These are phyloP conservation scores for Plenodomus biglobosus DNA, from an alignment of 2,329 filamentous ascomycete genomes.

Conservation along the genomic window DNA sequence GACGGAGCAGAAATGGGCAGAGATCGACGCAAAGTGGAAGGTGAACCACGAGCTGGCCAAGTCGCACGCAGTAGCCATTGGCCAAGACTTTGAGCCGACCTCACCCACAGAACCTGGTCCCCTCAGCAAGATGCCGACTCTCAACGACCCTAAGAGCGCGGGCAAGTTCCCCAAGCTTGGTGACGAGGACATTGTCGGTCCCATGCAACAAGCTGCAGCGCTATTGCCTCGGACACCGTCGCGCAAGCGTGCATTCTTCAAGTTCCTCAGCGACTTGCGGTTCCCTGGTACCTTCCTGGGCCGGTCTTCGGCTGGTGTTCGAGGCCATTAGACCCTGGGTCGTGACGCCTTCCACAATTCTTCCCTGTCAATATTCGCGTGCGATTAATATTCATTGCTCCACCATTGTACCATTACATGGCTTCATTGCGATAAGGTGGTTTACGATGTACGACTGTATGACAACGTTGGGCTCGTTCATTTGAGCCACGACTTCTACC, in stretches of 20 bases:
- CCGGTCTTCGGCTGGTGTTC: constrained; percentile 31
- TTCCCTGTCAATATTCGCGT: constrained; percentile 36
- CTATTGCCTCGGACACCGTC: constrained; percentile 43
- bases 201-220: constrained; percentile 60
- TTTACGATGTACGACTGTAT: constrained; percentile 46
- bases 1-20: constrained; percentile 86
- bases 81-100: constrained; percentile 36
- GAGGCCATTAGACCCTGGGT: constrained; percentile 22
- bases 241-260: constrained; percentile 43
- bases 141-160: constrained; percentile 65
- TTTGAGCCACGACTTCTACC: constrained; percentile 33
- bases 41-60: constrained; percentile 67
- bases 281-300: constrained; percentile 40
- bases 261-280: constrained; percentile 43
- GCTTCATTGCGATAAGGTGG: constrained; percentile 10
- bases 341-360: constrained; percentile 8
- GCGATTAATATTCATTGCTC: constrained; percentile 29
- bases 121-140: constrained; percentile 66
- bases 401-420: constrained; percentile 38
- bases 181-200: constrained; percentile 90
- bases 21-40: constrained; percentile 76
- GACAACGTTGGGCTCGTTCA: constrained; percentile 31
- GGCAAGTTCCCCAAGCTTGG: constrained; percentile 87
- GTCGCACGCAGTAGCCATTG: constrained; percentile 41
- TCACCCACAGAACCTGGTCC: constrained; percentile 54